phyloP scores from a whole-genome alignment of 306 rosid species.

The Psophocarpus tetragonolobus region DNA sequence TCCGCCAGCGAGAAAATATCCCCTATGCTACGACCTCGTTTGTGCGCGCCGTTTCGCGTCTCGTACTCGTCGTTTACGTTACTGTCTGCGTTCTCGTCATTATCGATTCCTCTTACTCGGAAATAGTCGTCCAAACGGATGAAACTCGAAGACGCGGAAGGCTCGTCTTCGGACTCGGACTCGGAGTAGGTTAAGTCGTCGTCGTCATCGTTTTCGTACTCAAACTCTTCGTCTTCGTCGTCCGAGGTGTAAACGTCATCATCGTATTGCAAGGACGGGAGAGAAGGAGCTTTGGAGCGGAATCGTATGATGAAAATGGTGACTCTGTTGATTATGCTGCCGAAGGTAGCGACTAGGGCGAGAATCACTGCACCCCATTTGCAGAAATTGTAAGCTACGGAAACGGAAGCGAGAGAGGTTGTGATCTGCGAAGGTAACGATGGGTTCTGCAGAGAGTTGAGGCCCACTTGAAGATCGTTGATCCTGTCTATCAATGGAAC shows the following conservation, averaged over 20 bases:
- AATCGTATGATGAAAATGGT: conserved; percentile 47
- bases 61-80: conserved; percentile 26
- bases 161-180: conserved; percentile 43
- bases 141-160: conserved; percentile 8
- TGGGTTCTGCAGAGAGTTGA: conserved; percentile 49
- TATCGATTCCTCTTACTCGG: conserved; percentile 40
- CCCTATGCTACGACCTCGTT: conserved; percentile 49
- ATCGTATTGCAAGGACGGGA: conserved; percentile 12
- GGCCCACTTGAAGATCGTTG: conserved; percentile 45
- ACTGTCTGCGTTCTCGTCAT: neutral
- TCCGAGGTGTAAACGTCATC: conserved; percentile 37
- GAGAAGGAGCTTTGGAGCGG: conserved; percentile 32
- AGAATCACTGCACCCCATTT: conserved; percentile 87
- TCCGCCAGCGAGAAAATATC: conserved; percentile 64
- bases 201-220: conserved; percentile 42
- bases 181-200: conserved; percentile 34
- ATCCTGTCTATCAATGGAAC: conserved; percentile 69
- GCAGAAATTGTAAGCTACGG: conserved; percentile 50
- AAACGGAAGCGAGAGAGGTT: conserved; percentile 42
- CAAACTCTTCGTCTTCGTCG: conserved; percentile 42
- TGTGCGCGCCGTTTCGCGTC: conserved; percentile 24
- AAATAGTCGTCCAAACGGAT: conserved; percentile 44
- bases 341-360: conserved; percentile 65
- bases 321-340: conserved; percentile 57
- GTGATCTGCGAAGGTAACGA: conserved; percentile 34